phyloP scores from a whole-genome alignment of 177 flowering plant genomes.

The Vitis hybrid region DNA sequence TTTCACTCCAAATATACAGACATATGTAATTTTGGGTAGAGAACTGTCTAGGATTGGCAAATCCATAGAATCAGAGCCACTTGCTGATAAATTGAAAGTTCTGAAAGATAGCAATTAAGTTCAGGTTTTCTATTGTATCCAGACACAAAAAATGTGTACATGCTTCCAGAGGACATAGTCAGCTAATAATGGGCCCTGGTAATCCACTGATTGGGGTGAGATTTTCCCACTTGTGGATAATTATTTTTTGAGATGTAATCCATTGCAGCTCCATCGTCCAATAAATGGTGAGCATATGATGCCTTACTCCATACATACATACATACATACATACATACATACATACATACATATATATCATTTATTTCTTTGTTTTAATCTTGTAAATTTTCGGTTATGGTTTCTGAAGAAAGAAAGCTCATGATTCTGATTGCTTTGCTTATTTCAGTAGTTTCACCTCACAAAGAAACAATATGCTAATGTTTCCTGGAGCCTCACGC shows the following conservation, averaged over 20 bases:
- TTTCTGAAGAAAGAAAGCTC: too few relatives aligned
- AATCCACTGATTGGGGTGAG: not conserved
- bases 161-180: too few relatives aligned
- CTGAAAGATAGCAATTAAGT: conserved; percentile 13
- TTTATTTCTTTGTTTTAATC: not conserved
- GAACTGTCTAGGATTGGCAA: conserved; percentile 47
- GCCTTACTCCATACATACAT: not conserved
- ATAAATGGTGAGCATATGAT: conserved; percentile 19
- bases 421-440: not conserved
- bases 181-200: too few relatives aligned
- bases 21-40: conserved; percentile 48
- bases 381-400: not conserved
- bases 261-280: not conserved
- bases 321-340: too few relatives aligned
- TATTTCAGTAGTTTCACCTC: not conserved
- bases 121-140: conserved; percentile 2
- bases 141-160: conserved; percentile 1
- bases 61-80: conserved; percentile 27
- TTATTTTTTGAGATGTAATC: conserved; percentile 7
- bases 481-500: not conserved
- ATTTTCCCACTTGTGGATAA: conserved; percentile 3
- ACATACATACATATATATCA: not conserved
- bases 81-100: conserved; percentile 26
- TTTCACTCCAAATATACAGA: conserved; percentile 34
- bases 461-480: not conserved